Evolutionary conservation across 495 filamentous ascomycete species (phyloP).

Genomic region (Lophium mytilinum): DNA sequence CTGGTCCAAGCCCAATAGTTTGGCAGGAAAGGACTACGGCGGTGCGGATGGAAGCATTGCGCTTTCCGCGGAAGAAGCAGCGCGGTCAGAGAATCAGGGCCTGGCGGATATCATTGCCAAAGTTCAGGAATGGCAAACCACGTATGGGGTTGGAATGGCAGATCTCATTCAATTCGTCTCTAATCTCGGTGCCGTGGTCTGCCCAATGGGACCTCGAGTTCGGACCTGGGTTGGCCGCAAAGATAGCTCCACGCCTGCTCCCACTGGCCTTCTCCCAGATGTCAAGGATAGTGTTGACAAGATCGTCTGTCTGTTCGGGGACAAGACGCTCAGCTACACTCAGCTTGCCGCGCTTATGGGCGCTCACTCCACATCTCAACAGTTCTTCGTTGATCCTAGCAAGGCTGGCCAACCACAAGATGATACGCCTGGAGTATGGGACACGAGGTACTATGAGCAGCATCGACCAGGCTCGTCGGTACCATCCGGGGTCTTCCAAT

Average conservation of each 20-base stretch:
- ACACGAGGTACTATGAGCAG: slow-evolving; percentile 37
- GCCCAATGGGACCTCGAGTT: slow-evolving; percentile 14
- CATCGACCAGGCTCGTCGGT: slow-evolving; percentile 14
- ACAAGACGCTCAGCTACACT: slow-evolving; percentile 40
- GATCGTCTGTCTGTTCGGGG: slow-evolving; percentile 37
- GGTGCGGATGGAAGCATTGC: slow-evolving; percentile 27
- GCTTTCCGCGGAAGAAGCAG: slow-evolving; percentile 9
- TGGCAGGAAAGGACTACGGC: slow-evolving; percentile 8
- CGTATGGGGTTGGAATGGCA: slow-evolving; percentile 18
- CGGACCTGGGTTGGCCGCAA: slow-evolving; percentile 34
- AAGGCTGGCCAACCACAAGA: slow-evolving; percentile 33
- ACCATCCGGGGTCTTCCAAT: slow-evolving; percentile 34
- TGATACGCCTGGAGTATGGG: slow-evolving; percentile 37
- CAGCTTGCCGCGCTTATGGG: slow-evolving; percentile 43
- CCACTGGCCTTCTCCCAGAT: slow-evolving; percentile 30
- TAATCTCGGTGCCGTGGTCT: slow-evolving; percentile 13
- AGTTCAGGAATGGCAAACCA: slow-evolving; percentile 3
- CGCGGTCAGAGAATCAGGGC: slow-evolving; percentile 16
- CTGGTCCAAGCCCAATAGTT: slow-evolving; percentile 8
- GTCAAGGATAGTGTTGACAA: slow-evolving; percentile 25
- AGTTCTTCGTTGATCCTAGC: slow-evolving; percentile 36
- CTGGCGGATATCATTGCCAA: slow-evolving; percentile 5
- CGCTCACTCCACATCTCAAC: slow-evolving; percentile 40
- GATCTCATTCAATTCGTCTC: slow-evolving; percentile 24
- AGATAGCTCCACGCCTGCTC: slow-evolving; percentile 24